A percentile compares a stretch with the other conserved stretches of the same genome.
These are phyloP conservation scores for Rhizopus microsporus DNA, from an alignment of 371 early-diverging fungal genomes.

Conservation along the genomic window DNA sequence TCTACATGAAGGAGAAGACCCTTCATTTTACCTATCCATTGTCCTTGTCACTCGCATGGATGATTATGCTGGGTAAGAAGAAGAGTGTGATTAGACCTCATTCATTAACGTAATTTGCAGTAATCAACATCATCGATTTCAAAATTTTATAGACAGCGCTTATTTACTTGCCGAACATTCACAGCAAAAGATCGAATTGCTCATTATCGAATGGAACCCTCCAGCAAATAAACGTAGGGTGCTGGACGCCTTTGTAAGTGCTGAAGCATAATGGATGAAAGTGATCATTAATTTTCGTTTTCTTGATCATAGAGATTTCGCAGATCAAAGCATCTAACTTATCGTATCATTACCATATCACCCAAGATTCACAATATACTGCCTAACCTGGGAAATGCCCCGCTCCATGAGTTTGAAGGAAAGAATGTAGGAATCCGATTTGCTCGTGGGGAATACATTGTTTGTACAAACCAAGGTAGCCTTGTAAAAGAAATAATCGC, in stretches of 20 bases:
- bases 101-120: slow-evolving; percentile 12
- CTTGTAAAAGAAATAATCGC: not conserved
- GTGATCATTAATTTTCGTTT: not conserved
- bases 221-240: slow-evolving; percentile 36
- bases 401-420: slow-evolving; percentile 50
- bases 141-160: slow-evolving; percentile 46
- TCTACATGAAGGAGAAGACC: slow-evolving; percentile 27
- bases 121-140: slow-evolving; percentile 46
- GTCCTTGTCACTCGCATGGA: slow-evolving; percentile 52
- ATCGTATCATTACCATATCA: slow-evolving; percentile 47
- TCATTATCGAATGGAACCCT: slow-evolving; percentile 52
- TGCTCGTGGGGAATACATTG: slow-evolving; percentile 46
- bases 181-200: slow-evolving; percentile 41
- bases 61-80: slow-evolving; percentile 47
- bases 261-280: not conserved
- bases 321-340: slow-evolving; percentile 35
- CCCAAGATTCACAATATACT: slow-evolving; percentile 36
- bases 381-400: slow-evolving; percentile 42
- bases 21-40: slow-evolving; percentile 39
- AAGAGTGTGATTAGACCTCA: not conserved
- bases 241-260: slow-evolving; percentile 43
- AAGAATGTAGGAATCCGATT: slow-evolving; percentile 51
- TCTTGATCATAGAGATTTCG: slow-evolving; percentile 37
- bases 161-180: slow-evolving; percentile 44
- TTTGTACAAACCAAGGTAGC: slow-evolving; percentile 52